Evolutionary conservation across 129 eudicot genomes (phyloP).

Genomic region (Arctium lappa): DNA sequence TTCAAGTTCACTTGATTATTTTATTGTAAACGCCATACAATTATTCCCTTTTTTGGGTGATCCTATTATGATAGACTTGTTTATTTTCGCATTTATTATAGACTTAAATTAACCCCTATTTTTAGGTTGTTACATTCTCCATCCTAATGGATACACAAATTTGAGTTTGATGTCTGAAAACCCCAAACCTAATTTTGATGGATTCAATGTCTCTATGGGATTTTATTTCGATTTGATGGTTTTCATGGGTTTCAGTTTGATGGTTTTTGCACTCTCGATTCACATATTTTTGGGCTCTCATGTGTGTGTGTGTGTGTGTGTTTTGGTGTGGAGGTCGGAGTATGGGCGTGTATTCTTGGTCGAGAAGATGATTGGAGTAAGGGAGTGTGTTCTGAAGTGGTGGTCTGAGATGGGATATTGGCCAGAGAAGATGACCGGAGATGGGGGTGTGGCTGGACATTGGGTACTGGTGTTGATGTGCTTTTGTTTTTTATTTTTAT

Average conservation of each 20-base stretch:
- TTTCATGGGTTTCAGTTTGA: neutral
- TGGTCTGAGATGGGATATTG: neutral
- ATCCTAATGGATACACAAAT: neutral
- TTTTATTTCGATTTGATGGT: neutral
- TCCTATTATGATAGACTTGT: no score
- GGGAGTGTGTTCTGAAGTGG: neutral
- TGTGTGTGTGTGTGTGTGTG: neutral
- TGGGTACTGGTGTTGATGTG: neutral
- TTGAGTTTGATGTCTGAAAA: neutral
- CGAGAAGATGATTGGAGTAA: neutral
- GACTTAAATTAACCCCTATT: no score
- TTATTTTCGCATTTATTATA: no score
- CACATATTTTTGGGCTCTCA: neutral
- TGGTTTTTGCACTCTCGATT: neutral
- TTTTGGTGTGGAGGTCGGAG: neutral
- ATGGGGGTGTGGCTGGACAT: neutral
- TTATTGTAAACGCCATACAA: no score
- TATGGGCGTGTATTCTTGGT: neutral
- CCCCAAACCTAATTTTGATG: neutral
- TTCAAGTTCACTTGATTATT: no score
- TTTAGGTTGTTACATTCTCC: neutral
- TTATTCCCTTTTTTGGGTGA: no score
- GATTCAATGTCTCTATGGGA: neutral
- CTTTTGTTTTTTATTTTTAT: no score
- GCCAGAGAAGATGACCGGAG: neutral